Conservation (phyloP, 148 eudicot species). For the Polygonum aviculare region DNA sequence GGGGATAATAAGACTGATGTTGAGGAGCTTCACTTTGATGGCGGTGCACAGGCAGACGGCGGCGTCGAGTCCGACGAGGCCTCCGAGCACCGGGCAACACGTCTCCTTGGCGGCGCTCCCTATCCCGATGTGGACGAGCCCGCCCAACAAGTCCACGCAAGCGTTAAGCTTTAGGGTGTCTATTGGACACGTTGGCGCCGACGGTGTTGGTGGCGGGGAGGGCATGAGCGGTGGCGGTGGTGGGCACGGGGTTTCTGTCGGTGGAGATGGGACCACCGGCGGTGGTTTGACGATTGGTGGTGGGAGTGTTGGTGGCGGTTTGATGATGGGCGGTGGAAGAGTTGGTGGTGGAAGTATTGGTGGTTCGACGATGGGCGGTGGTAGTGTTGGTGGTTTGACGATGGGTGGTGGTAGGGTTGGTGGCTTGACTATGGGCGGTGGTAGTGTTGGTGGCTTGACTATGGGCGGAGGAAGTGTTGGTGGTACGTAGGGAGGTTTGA, state of each 20-base stretch:
- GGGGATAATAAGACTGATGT: slow-evolving; percentile 46
- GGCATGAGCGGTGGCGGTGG: slow-evolving; percentile 21
- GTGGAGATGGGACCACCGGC: slow-evolving; percentile 11
- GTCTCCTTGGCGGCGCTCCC: slow-evolving; percentile 40
- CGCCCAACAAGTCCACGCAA: slow-evolving; percentile 63
- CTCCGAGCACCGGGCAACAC: slow-evolving; percentile 59
- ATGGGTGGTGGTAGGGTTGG: slow-evolving; percentile 23
- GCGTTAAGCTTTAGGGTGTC: slow-evolving; percentile 47
- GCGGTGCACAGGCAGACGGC: slow-evolving; percentile 71
- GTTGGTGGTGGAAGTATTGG: slow-evolving; percentile 8
- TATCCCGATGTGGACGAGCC: slow-evolving; percentile 53
- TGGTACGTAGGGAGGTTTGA: slow-evolving; percentile 1
- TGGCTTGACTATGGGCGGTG: slow-evolving; percentile 23
- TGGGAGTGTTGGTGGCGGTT: slow-evolving; percentile 1
- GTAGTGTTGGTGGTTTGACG: slow-evolving; percentile 22
- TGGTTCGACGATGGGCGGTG: not conserved
- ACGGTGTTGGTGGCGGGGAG: slow-evolving; percentile 16
- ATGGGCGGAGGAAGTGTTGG: not conserved
- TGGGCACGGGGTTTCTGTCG: slow-evolving; percentile 18
- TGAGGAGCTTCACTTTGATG: slow-evolving; percentile 44
- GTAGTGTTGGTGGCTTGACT: not conserved
- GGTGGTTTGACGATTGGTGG: slow-evolving; percentile 10
- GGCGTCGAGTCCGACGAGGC: slow-evolving; percentile 53
- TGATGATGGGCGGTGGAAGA: not conserved
- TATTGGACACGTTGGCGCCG: slow-evolving; percentile 48